Percentiles rank a stretch among this genome's conserved stretches.
Conservation (phyloP, 2,329 filamentous ascomycete species). For the Diaporthe eres region DNA sequence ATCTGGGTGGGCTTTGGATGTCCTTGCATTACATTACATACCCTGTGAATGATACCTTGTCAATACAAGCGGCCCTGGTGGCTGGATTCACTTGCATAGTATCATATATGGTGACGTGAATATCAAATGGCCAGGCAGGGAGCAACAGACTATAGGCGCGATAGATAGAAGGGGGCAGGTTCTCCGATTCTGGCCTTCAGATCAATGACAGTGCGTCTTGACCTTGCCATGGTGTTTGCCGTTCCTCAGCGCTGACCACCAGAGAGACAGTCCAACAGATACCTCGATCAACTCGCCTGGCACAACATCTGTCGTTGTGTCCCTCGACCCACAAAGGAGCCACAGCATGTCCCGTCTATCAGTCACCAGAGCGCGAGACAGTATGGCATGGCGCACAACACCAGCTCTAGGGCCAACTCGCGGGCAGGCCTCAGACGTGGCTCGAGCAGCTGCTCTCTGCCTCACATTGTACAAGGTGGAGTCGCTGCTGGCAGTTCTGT, state of each 20-base stretch:
- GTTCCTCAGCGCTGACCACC: neutral
- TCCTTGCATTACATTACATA: slow-evolving; percentile 9
- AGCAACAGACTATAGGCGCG: neutral
- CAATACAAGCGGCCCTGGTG: slow-evolving; percentile 21
- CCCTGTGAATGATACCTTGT: slow-evolving; percentile 18
- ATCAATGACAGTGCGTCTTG: neutral
- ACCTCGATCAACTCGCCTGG: neutral
- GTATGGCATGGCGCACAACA: slow-evolving; percentile 7
- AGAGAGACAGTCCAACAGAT: neutral
- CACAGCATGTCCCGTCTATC: neutral
- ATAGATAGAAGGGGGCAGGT: neutral
- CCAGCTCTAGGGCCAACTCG: neutral
- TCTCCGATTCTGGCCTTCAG: too few species aligned
- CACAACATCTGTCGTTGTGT: neutral
- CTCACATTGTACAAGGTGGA: slow-evolving; percentile 4
- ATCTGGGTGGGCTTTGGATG: neutral
- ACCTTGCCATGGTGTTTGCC: too few species aligned
- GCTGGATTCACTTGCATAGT: neutral
- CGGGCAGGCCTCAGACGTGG: slow-evolving; percentile 25
- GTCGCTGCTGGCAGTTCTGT: neutral
- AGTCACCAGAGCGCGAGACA: slow-evolving; percentile 5
- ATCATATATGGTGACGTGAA: neutral
- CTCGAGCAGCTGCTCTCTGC: slow-evolving; percentile 20
- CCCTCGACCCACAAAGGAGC: neutral
- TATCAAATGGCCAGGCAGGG: neutral